These are phyloP conservation scores for Prunus armeniaca DNA, from an alignment of 306 rosid genomes.

Conservation along the genomic window DNA sequence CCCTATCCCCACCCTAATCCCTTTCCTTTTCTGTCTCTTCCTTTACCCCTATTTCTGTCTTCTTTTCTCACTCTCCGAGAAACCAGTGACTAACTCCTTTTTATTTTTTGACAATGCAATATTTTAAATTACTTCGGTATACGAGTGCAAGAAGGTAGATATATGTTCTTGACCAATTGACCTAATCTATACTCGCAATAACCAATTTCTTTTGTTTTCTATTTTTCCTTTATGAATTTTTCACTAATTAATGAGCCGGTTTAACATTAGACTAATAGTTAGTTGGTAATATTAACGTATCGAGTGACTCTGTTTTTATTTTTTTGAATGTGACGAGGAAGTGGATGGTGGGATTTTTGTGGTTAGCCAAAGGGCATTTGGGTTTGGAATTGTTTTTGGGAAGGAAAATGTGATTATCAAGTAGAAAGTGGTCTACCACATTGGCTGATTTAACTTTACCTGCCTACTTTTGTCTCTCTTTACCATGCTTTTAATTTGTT, in stretches of 20 bases:
- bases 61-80: constrained; percentile 6
- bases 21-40: constrained; percentile 29
- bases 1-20: constrained; percentile 7
- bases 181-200: too few species aligned
- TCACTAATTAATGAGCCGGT: background rate
- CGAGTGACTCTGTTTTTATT: background rate
- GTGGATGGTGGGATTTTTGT: background rate
- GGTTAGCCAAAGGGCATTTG: background rate
- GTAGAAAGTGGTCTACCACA: background rate
- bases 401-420: background rate
- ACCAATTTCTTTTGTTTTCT: background rate
- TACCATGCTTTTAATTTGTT: background rate
- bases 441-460: background rate
- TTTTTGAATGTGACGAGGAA: background rate
- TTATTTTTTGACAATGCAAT: too few species aligned
- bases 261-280: background rate
- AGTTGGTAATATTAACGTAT: background rate
- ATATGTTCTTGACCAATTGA: too few species aligned
- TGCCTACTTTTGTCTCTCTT: background rate
- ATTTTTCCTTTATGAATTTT: background rate
- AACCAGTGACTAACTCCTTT: background rate
- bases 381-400: background rate
- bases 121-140: too few species aligned
- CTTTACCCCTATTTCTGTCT: background rate
- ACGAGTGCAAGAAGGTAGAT: too few species aligned